phyloP scores from a whole-genome alignment of 2,329 filamentous ascomycete species.

The Ascochyta lentis region DNA sequence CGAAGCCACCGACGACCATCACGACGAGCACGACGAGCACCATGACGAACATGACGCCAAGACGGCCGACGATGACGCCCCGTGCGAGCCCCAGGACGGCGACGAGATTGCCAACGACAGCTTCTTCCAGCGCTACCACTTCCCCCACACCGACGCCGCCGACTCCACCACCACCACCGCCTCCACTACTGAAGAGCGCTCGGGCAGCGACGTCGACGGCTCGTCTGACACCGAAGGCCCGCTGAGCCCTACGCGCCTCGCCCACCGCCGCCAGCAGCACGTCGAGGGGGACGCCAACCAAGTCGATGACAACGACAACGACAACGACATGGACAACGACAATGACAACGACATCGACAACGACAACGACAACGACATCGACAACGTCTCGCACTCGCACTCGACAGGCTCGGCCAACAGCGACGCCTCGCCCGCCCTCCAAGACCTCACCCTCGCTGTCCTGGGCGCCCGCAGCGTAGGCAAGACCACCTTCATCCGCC shows the following conservation, averaged over 20 bases:
- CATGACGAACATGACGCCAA: background rate
- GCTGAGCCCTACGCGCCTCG: constrained; percentile 45
- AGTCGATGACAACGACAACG: constrained; percentile 21
- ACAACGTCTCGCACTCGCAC: constrained; percentile 13
- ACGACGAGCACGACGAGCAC: background rate
- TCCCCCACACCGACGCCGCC: constrained; percentile 35
- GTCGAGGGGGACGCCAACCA: constrained; percentile 11
- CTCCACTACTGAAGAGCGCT: constrained; percentile 27
- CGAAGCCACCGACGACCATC: constrained; percentile 15
- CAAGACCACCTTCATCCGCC: constrained; percentile 66
- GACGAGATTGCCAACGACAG: constrained; percentile 48
- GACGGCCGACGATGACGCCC: constrained; percentile 26
- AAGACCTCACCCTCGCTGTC: constrained; percentile 65
- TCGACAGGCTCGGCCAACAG: constrained; percentile 36
- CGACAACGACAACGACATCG: constrained; percentile 13
- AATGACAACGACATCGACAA: background rate
- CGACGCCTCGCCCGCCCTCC: constrained; percentile 47
- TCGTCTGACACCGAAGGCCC: constrained; percentile 49
- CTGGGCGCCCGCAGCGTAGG: constrained; percentile 62
- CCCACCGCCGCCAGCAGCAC: constrained; percentile 26
- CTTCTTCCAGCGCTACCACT: constrained; percentile 53
- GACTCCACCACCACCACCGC: too few species aligned
- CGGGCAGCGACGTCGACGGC: constrained; percentile 37
- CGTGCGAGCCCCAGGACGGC: constrained; percentile 66
- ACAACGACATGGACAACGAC: background rate